A percentile compares a stretch with the other conserved stretches of the same genome.
These are phyloP conservation scores for Nidularia sp. DNA, from an alignment of 768 basidiomycete species.

Conservation along the genomic window DNA sequence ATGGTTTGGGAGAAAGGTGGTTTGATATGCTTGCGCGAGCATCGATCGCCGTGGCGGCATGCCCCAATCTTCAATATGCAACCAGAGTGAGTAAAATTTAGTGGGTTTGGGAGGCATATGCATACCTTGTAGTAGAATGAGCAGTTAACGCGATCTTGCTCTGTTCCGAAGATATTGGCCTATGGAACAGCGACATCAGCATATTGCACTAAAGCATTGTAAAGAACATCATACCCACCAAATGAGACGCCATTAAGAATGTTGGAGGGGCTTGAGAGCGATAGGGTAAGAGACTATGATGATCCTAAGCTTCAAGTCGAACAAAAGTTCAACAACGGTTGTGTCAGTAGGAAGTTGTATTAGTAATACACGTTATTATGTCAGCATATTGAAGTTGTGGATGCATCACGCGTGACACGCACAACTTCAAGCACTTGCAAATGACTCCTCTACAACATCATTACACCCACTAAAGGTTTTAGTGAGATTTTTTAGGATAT, in stretches of 20 bases:
- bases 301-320: not conserved
- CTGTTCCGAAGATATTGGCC: constrained; percentile 95
- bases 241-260: constrained; percentile 62
- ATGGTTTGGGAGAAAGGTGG: constrained; percentile 98
- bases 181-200: constrained; percentile 18
- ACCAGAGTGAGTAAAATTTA: constrained; percentile 6
- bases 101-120: constrained; percentile 4
- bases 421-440: too few species aligned
- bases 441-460: too few species aligned
- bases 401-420: too few species aligned
- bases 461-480: too few species aligned
- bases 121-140: constrained; percentile 96
- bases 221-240: constrained; percentile 41
- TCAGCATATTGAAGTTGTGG: too few species aligned
- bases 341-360: not conserved
- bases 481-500: too few species aligned
- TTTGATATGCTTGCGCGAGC: constrained; percentile 97
- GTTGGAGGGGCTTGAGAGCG: too few species aligned
- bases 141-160: constrained; percentile 95
- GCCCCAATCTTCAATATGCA: constrained; percentile 79
- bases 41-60: constrained; percentile 96
- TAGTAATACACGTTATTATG: too few species aligned
- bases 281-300: too few species aligned
- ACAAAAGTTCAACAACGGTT: not conserved
- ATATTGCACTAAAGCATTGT: too few species aligned